phyloP scores from a whole-genome alignment of 805 yeast species.

The Ascoidea rubescens region DNA sequence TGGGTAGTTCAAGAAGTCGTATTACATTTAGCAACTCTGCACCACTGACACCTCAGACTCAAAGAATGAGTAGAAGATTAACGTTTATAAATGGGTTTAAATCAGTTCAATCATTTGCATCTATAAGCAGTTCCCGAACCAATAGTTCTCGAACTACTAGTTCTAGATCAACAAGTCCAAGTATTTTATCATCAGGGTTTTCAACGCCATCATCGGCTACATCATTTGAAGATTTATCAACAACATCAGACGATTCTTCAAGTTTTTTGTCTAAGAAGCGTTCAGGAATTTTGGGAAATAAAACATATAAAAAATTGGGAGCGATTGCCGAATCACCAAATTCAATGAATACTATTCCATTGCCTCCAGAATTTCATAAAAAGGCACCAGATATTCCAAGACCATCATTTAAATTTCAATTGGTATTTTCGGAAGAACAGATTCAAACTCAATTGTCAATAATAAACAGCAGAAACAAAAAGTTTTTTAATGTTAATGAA shows the following conservation, averaged over 20 bases:
- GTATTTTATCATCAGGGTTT: not conserved
- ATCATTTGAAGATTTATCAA: not conserved
- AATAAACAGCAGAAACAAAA: constrained; percentile 11
- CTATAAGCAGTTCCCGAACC: constrained; percentile 2
- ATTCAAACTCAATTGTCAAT: constrained; percentile 19
- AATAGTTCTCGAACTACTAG: not conserved
- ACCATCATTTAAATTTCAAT: constrained; percentile 33
- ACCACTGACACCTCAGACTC: not conserved
- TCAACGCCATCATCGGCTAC: constrained; percentile 1
- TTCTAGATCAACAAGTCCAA: not conserved
- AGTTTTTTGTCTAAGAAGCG: too few relatives aligned
- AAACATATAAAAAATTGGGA: not conserved
- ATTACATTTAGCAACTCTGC: not conserved
- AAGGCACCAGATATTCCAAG: constrained; percentile 30
- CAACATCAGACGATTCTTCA: not conserved
- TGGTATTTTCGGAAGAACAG: constrained; percentile 28
- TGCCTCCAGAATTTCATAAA: constrained; percentile 31
- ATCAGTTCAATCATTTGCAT: constrained; percentile 4
- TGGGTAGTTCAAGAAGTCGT: not conserved
- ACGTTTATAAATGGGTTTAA: constrained; percentile 1
- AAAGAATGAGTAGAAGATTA: not conserved
- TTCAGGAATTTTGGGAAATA: not conserved
- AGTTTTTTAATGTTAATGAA: not conserved
- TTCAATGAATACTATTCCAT: constrained; percentile 13
- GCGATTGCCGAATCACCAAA: not conserved